Evolutionary conservation across 305 asterid species (phyloP).

Genomic region (Fraxinus albicans): DNA sequence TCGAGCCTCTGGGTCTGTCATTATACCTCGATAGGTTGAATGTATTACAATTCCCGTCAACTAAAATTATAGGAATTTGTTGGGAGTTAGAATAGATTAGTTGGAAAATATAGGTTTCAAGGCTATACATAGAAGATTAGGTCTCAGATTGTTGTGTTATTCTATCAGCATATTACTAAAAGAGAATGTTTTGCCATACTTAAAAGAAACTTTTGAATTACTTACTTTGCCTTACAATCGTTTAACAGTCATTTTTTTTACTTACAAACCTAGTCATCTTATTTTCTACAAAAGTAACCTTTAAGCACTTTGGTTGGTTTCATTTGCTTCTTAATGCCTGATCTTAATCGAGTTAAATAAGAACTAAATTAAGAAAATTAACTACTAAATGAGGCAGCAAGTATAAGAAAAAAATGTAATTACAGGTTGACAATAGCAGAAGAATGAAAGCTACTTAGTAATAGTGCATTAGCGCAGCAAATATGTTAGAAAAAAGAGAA

Average conservation of each 20-base stretch:
- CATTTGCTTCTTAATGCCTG: background rate
- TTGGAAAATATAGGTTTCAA: background rate
- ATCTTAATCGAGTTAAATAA: background rate
- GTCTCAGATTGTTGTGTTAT: background rate
- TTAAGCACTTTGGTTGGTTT: background rate
- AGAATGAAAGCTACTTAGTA: background rate
- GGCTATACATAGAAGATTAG: background rate
- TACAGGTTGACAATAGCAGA: background rate
- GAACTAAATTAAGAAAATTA: background rate
- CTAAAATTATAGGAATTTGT: background rate
- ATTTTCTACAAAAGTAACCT: background rate
- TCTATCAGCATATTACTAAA: background rate
- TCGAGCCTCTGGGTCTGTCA: background rate
- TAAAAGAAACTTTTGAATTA: background rate
- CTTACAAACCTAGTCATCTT: background rate
- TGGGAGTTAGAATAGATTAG: background rate
- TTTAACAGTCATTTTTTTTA: background rate
- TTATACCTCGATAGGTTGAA: background rate
- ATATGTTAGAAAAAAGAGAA: background rate
- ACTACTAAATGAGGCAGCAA: background rate
- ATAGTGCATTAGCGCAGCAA: background rate
- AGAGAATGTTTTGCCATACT: background rate
- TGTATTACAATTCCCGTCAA: background rate
- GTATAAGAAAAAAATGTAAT: background rate
- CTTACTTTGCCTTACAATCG: background rate